Base-by-base conservation (phyloP, 2,329 filamentous ascomycete species). In the Exophiala alcalophila region DNA sequence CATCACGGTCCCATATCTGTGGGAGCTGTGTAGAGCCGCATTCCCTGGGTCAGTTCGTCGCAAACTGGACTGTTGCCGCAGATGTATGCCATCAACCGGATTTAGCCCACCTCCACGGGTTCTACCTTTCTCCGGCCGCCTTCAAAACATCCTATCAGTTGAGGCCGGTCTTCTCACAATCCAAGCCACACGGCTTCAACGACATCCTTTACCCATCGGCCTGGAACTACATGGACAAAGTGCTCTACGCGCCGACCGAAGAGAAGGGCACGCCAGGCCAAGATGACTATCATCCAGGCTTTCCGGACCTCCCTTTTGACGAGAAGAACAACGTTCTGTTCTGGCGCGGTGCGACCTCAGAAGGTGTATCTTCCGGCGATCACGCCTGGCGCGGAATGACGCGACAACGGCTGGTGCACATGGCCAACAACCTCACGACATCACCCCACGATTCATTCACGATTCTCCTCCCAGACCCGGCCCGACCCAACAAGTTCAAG, bases 81-180 rank as follows among this genome's bases (percentile, higher is more conserved):
- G 76, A 86, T 32, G 73, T 83, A 19, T 94, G 87, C 59, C 77
- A 84, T 47, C 86, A 92, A 57, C 83, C 87, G 1, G 87, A 92
- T 51, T 68, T 91, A 21, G 76, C 79, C 19, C 73, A 81, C 48
- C 70, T 91, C 1, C 86, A 91, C 56, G 83, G 85, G 28, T 80
- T 91, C 57, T 80, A 86, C 59, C 71, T 85, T 27, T 79, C 77
- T 0, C 77, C 83, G 0, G 76, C 83, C 5, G 71, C 76, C 1
- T 71, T 79, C 50, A 76, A 78, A 34, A 76, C 81, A 0, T 75
- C 83, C 1, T 74, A 78, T 48, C 71, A 81, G 14, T 70, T 92
- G 3, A 65, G 84, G 2, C 87, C 87, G 0, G 69, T 92, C 8
- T 92, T 92, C 64, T 85, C 85, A 49, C 75, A 84, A 44, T 82